Evolutionary conservation across 176 grass and related monocot species (phyloP), one percentile per base, ranked within the genome.

Genomic region (Oryza coarctata): DNA sequence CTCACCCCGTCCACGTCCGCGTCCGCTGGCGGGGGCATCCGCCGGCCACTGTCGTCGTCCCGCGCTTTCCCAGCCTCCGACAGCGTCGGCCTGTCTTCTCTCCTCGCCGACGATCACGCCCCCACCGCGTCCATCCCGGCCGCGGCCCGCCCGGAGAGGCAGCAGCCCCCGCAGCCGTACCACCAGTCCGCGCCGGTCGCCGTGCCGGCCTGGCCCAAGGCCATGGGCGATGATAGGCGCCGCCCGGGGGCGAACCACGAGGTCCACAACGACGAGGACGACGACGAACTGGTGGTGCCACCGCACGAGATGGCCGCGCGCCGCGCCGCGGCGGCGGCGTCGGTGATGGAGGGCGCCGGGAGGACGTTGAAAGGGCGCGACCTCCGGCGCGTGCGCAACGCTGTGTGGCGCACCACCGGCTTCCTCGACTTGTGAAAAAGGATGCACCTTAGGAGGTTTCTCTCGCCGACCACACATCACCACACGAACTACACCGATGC

Each of bases 331-430:
- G 84, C 85, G 25, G 88, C 87, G 15, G 86, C 88, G 76, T 95
- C 93, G 58, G 85, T 95, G 71, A 83, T 92, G 87, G 93, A 92
- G 70, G 93, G 93, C 78, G 82, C 82, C 35, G 93, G 93, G 27
- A 73, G 93, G 64, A 95, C 93, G 65, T 87, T 95, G 26, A 95
- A 95, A 71, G 93, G 93, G 1, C 90, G 93, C 31, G 93, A 95
- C 70, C 88, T 95, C 85, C 81, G 87, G 5, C 85, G 93, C n/a
- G 86, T 95, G 80, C 93, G 93, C 75, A 95, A 92, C 71, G 90
- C 93, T 49, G 90, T 92, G 38, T 88, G 91, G 90, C 87, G 88
- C 31, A 92, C 87, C 82, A 95, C 93, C 74, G 93, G 93, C 50
- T 95, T 95, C 83, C 90, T 95, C 66, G 90, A 95, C 88, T 76